Base-by-base conservation (phyloP, 1,139 yeast species). In the Scheffersomyces quercinus region DNA sequence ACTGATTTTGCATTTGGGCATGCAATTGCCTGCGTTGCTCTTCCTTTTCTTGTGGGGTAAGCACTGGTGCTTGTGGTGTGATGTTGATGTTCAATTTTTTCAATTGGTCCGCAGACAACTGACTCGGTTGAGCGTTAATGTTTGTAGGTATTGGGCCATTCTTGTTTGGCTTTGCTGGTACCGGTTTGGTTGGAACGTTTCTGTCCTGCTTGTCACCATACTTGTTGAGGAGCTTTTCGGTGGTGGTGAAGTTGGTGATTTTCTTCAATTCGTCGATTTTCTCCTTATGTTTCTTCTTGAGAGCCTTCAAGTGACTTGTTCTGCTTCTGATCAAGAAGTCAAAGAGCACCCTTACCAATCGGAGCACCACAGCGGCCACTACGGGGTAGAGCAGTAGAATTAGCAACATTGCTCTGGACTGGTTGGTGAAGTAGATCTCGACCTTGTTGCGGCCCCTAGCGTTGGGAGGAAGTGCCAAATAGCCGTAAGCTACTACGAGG, bases 261-360 rank as follows among this genome's bases (percentile, higher is more conserved):
- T 82, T 80, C 64, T 91, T 91, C 64, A 91, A 72, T 46, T 86
- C 90, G 14, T 82, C 85, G 39, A 91, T 76, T 62, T 85, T 85
- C 28, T 69, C 71, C 46, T 73, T 69, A 50, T 87, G 95, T 44
- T 74, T 67, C 33, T 70, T 68, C 50, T 74, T 72, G 48, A 85
- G 65, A 7, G 55, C 49, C 41, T 33, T 45, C 48, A 52, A 50
- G 20, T 59, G 53, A 11, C 51, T 35, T 12, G 42, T 47, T 48
- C 55, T 50, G 52, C 65, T 53, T 8, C 49, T 52, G 26, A 68
- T 58, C 41, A 69, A 51, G 38, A 60, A 48, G n/a, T 48, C 47
- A 46, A 67, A 70, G 4, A 63, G 35, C 29, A 50, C 45, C 20
- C 54, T 55, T 26, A 70, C 40, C 29, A 60, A 29, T 36, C 53